A percentile compares a stretch with the other conserved stretches of the same genome.
phyloP scores from a whole-genome alignment of 164 flowering plant species.

The Umbilicus rupestris region DNA sequence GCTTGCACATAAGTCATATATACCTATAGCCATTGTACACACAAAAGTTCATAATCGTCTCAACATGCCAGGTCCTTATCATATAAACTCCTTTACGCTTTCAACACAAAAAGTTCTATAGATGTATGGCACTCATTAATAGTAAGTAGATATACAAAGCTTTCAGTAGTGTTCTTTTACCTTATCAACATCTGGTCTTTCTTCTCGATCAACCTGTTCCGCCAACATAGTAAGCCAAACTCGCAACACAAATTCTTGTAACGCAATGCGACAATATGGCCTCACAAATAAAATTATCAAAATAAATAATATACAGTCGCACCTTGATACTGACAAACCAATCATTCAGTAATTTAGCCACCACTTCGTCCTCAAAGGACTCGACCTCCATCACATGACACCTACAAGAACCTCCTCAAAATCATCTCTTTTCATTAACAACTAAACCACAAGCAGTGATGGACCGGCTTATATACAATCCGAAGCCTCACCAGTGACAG shows the following conservation, averaged over 20 bases:
- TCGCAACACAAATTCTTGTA: not conserved
- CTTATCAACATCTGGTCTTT: conserved; percentile 97
- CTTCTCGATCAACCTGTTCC: conserved; percentile 90
- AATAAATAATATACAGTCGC: conserved; percentile 1
- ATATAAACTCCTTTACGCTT: not conserved
- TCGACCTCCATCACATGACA: conserved; percentile 99
- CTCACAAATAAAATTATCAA: not conserved
- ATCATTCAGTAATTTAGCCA: conserved; percentile 75
- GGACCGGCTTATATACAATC: not conserved
- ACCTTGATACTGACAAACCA: conserved; percentile 97
- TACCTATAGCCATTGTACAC: conserved; percentile 35
- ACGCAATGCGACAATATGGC: not conserved
- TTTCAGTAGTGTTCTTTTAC: conserved; percentile 21
- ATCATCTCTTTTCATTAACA: not conserved
- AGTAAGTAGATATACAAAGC: not conserved
- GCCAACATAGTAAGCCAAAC: conserved; percentile 7
- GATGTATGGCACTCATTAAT: not conserved
- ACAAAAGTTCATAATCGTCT: not conserved
- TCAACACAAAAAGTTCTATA: not conserved
- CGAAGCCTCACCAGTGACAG: conserved; percentile 74
- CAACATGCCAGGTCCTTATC: not conserved
- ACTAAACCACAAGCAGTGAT: not conserved
- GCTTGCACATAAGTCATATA: conserved; percentile 99
- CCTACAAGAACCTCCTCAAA: conserved; percentile 29
- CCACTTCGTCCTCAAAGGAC: conserved; percentile 81